Base-by-base conservation (phyloP, 176 grass and related monocot species). In the Metroxylon sagu region DNA sequence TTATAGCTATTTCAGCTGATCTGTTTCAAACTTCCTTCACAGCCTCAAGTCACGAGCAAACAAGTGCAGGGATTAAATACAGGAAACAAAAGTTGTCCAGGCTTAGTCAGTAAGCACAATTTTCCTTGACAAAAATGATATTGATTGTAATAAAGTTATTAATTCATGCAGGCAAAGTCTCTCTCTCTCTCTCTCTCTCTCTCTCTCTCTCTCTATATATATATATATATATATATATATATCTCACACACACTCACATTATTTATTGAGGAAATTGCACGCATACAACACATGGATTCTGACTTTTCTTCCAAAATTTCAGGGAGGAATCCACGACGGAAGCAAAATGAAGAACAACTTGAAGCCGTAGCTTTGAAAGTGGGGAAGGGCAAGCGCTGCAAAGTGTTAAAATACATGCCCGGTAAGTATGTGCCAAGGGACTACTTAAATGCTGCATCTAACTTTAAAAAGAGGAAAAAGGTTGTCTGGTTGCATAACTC, bases 311-410 rank as follows among this genome's bases (percentile, higher is more conserved):
- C 23, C 61, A 71, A 62, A 64, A 52, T 61, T 73, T 64, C 77
- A 86, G 88, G 80, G 63, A 71, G 77, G 50, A 87, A 69, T 50
- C 83, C 88, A 50, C 70, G 63, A 64, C 80, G 83, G 75, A 83
- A 82, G 61, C 72, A 92, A 61, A 50, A 50, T 50, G 86, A 72
- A 76, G 57, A 63, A 49, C 81, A 56, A 29, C 85, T 82, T 48
- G 57, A 80, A 67, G 72, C 29, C 76, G 62, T 58, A 59, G 49
- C 52, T 76, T 49, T 53, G 26, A 79, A 86, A 59, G 73, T 57
- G 21, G 65, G 76, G 54, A 83, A 58, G 30, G 71, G 70, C 73
- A 92, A 66, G 53, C 65, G 60, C 50, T 72, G 76, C 83, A 92
- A 81, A 57, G 77, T 43, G 16, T 52, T 87, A 62, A 64, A 77